A percentile compares a stretch with the other conserved stretches of the same genome.
These are phyloP conservation scores for Knufia fluminis DNA, from an alignment of 2,329 filamentous ascomycete genomes.

Conservation along the genomic window DNA sequence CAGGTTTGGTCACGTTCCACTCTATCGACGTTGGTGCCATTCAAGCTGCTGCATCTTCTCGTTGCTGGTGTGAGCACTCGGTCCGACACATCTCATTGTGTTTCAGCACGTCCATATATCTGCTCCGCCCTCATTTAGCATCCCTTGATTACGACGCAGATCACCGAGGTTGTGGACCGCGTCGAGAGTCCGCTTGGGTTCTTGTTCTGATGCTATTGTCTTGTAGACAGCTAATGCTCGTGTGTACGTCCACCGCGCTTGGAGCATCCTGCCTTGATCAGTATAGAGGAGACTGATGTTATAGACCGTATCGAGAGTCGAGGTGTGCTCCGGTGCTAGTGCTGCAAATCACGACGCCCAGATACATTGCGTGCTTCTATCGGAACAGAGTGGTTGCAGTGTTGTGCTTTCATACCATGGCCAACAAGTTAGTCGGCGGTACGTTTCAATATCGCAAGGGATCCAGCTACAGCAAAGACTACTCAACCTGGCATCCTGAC, in stretches of 20 bases:
- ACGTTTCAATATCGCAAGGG: conserved; percentile 2
- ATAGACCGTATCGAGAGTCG: conserved; percentile 4
- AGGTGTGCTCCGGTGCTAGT: not conserved
- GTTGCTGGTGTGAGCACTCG: not conserved
- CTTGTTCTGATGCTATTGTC: conserved; percentile 1
- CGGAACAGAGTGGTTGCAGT: conserved; percentile 1
- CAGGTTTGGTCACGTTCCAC: conserved; percentile 2
- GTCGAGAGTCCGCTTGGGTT: conserved; percentile 3
- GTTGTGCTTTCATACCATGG: conserved; percentile 3
- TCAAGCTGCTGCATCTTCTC: conserved; percentile 1
- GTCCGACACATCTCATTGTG: conserved; percentile 3
- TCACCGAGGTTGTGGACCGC: not conserved
- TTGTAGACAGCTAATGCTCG: conserved; percentile 2
- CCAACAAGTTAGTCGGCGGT: conserved; percentile 2
- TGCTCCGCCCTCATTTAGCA: conserved; percentile 3
- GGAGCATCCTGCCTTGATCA: conserved; percentile 3
- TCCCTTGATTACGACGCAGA: conserved; percentile 2
- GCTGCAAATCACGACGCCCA: conserved; percentile 1
- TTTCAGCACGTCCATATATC: conserved; percentile 1
- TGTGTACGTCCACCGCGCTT: conserved; percentile 3
- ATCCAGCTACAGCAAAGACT: conserved; percentile 3
- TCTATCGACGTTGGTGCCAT: not conserved
- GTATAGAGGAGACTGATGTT: conserved; percentile 2
- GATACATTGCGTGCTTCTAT: conserved; percentile 2
- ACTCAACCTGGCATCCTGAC: conserved; percentile 3